phyloP scores from a whole-genome alignment of 2,329 filamentous ascomycete genomes.

The Cladorrhinum sp. region DNA sequence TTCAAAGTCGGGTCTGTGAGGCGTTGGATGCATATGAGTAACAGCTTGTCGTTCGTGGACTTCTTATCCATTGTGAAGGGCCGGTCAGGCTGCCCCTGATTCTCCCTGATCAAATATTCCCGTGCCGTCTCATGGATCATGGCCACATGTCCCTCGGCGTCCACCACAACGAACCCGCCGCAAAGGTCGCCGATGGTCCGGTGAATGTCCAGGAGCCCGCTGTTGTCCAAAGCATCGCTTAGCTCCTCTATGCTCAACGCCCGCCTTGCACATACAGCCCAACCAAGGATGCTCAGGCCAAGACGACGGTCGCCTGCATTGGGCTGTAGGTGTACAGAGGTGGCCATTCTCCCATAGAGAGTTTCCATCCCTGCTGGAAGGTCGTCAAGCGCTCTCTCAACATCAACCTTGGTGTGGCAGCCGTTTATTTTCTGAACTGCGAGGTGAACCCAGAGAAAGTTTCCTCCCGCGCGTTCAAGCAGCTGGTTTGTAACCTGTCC shows the following conservation, averaged over 20 bases:
- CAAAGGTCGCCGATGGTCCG: slow-evolving; percentile 31
- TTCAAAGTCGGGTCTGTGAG: slow-evolving; percentile 3
- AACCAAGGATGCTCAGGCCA: slow-evolving; percentile 28
- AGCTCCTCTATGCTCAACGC: slow-evolving; percentile 27
- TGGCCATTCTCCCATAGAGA: slow-evolving; percentile 6
- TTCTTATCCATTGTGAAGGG: slow-evolving; percentile 20
- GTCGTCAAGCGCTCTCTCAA: neutral
- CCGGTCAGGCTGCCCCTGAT: slow-evolving; percentile 10
- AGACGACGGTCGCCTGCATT: slow-evolving; percentile 11
- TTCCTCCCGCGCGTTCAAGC: neutral
- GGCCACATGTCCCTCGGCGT: slow-evolving; percentile 28
- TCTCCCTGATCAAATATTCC: slow-evolving; percentile 31
- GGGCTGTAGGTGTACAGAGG: neutral
- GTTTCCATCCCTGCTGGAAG: slow-evolving; percentile 7
- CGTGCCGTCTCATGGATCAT: slow-evolving; percentile 37
- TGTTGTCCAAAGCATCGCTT: slow-evolving; percentile 23
- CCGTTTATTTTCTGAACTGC: slow-evolving; percentile 4
- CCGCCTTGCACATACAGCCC: slow-evolving; percentile 27
- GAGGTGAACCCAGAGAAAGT: slow-evolving; percentile 10
- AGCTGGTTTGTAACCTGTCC: neutral
- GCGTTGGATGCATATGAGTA: slow-evolving; percentile 21
- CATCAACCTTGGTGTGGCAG: slow-evolving; percentile 8
- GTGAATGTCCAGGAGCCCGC: slow-evolving; percentile 28
- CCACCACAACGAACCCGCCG: slow-evolving; percentile 33
- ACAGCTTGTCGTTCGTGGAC: slow-evolving; percentile 16